Conservation (phyloP, 768 basidiomycete species). For the Exidia glandulosa region DNA sequence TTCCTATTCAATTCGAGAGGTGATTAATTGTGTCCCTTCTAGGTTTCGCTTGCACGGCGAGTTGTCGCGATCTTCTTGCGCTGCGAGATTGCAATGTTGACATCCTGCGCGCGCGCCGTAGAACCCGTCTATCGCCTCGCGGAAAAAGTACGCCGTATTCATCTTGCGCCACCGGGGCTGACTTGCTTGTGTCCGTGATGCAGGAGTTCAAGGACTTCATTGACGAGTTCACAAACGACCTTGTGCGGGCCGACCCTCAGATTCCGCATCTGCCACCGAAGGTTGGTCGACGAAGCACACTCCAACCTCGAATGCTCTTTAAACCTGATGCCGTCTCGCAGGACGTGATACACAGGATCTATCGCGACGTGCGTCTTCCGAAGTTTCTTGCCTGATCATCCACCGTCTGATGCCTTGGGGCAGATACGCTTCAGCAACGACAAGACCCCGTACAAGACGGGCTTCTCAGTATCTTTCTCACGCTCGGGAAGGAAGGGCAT, state of each 20-base stretch:
- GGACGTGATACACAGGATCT: slow-evolving; percentile 86
- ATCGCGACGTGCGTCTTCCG: slow-evolving; percentile 58
- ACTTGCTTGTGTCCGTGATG: not conserved
- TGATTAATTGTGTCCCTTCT: not conserved
- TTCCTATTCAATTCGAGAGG: not conserved
- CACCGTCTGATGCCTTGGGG: not conserved
- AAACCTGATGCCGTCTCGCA: too few relatives aligned
- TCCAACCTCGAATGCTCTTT: too few relatives aligned
- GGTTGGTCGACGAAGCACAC: too few relatives aligned
- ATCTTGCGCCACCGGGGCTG: not conserved
- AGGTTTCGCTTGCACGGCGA: not conserved
- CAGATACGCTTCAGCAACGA: slow-evolving; percentile 86
- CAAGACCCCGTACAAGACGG: slow-evolving; percentile 90
- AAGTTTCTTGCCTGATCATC: not conserved
- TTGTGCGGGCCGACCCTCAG: slow-evolving; percentile 67
- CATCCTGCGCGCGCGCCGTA: slow-evolving; percentile 14
- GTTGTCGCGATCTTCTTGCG: not conserved
- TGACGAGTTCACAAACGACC: slow-evolving; percentile 51
- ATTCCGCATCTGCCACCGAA: slow-evolving; percentile 79
- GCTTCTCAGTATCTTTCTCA: slow-evolving; percentile 74
- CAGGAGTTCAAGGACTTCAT: slow-evolving; percentile 81
- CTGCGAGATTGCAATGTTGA: not conserved
- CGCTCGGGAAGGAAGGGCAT: slow-evolving; percentile 83
- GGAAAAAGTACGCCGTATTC: slow-evolving; percentile 35
- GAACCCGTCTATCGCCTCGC: slow-evolving; percentile 73